phyloP scores from a whole-genome alignment of 495 filamentous ascomycete species.

The Podospora pseudopauciseta region DNA sequence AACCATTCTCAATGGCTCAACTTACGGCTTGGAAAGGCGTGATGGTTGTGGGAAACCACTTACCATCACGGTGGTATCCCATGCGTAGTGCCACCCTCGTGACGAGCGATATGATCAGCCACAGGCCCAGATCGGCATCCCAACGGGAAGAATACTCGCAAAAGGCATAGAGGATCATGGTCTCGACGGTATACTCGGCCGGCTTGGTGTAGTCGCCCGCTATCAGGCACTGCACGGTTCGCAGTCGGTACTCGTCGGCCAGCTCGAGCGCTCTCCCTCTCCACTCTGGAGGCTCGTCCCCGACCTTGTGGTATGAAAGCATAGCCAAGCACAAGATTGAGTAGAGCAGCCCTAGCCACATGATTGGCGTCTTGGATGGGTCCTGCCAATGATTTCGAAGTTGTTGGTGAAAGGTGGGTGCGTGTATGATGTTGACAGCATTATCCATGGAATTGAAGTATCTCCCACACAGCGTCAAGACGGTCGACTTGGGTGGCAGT shows the following conservation, averaged over 20 bases:
- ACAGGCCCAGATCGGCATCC: constrained; percentile 77
- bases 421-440: constrained; percentile 71
- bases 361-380: constrained; percentile 70
- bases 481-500: constrained; percentile 73
- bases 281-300: constrained; percentile 88
- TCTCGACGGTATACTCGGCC: constrained; percentile 80
- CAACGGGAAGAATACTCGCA: constrained; percentile 73
- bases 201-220: constrained; percentile 89
- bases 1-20: not conserved
- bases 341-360: constrained; percentile 89
- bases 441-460: constrained; percentile 60
- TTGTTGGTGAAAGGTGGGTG: constrained; percentile 79
- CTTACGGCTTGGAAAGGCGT: constrained; percentile 72
- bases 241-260: constrained; percentile 71
- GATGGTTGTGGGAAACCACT: constrained; percentile 71
- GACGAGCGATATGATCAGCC: constrained; percentile 77
- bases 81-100: constrained; percentile 86
- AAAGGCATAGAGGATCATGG: constrained; percentile 78
- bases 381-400: constrained; percentile 87
- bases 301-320: constrained; percentile 84
- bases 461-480: constrained; percentile 74
- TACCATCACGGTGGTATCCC: constrained; percentile 92
- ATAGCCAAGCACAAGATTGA: constrained; percentile 85
- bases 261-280: constrained; percentile 68
- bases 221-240: constrained; percentile 83